These are phyloP conservation scores for Diaporthe sp. DNA, from an alignment of 2,329 filamentous ascomycete genomes.

Conservation along the genomic window DNA sequence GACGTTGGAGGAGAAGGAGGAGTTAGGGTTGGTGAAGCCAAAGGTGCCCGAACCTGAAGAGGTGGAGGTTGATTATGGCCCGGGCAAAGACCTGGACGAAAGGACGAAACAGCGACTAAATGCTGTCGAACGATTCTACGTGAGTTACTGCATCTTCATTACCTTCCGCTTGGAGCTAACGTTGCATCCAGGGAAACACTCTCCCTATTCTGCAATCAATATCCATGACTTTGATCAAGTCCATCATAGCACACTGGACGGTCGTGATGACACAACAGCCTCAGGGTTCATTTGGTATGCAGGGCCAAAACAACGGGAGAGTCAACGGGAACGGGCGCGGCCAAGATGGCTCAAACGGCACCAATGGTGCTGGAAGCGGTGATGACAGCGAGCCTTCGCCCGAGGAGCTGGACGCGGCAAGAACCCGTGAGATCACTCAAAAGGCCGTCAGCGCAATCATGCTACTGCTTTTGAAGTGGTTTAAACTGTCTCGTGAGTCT, in stretches of 20 bases:
- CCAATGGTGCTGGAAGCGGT: conserved; percentile 46
- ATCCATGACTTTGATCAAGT: conserved; percentile 92
- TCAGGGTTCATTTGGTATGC: conserved; percentile 44
- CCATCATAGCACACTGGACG: conserved; percentile 88
- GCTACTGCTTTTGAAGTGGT: conserved; percentile 93
- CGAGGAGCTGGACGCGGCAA: conserved; percentile 85
- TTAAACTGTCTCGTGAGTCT: conserved; percentile 89
- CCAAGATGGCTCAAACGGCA: conserved; percentile 49
- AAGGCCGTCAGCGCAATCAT: conserved; percentile 94
- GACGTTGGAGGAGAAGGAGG: conserved; percentile 59
- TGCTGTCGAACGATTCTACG: conserved; percentile 87
- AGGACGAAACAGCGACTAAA: conserved; percentile 75
- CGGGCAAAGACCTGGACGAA: conserved; percentile 62
- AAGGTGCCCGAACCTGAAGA: conserved; percentile 52
- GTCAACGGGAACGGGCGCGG: conserved; percentile 49
- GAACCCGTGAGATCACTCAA: conserved; percentile 87
- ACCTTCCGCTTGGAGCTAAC: conserved; percentile 47
- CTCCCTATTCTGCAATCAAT: conserved; percentile 92
- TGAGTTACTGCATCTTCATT: conserved; percentile 61
- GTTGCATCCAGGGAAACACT: conserved; percentile 70
- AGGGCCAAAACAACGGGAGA: conserved; percentile 35
- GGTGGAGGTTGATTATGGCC: conserved; percentile 65
- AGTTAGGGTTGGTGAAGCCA: conserved; percentile 61
- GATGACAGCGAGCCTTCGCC: conserved; percentile 65
- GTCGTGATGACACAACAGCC: conserved; percentile 78